Evolutionary conservation across 306 rosid genomes (phyloP), one percentile per base, ranked within the genome.

Genomic region (Sicyos edulis): DNA sequence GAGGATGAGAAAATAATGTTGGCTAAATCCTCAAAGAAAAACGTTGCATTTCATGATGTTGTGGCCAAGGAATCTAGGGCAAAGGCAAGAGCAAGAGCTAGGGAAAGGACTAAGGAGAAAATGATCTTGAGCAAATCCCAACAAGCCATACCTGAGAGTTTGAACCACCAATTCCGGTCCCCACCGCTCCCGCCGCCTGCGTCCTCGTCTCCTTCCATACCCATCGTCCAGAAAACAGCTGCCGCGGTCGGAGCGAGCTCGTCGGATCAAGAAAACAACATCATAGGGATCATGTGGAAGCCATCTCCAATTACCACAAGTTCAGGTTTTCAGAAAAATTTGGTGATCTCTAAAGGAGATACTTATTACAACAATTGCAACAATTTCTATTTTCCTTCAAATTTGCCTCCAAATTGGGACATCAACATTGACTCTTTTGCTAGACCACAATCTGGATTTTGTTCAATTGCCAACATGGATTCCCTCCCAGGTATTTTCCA

Each of bases 11-110:
- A 53, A 65, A 40, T 44, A 8, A 10, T 50, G 40, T 34, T 61
- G 86, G 45, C 24, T 7, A 81, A 55, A 17, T 70, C 79, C 2
- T 47, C 47, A 0, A 78, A 61, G 50, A 73, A 49, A 8, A 79
- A 82, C 14, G 70, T 72, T 67, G 32, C 20, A 50, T 44, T 55
- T 47, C 56, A 60, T 45, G 74, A 29, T 51, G 57, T 73, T 15
- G 78, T 80, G 26, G 83, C 84, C 58, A 89, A 84, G 70, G 89
- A 84, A 71, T 82, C 87, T 72, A 83, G 98, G 82, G 91, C 79
- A 19, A 92, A 83, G 73, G 96, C 98, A 19, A 86, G 96, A 29
- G 97, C 89, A 12, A 87, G 95, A 74, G 97, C 97, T 19, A 88
- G 96, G 62, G 96, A 87, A 76, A 90, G 96, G 74, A 82, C 96